Evolutionary conservation across 306 rosid species (phyloP), one percentile per base, ranked within the genome.

Genomic region (Pyrus betulifolia): DNA sequence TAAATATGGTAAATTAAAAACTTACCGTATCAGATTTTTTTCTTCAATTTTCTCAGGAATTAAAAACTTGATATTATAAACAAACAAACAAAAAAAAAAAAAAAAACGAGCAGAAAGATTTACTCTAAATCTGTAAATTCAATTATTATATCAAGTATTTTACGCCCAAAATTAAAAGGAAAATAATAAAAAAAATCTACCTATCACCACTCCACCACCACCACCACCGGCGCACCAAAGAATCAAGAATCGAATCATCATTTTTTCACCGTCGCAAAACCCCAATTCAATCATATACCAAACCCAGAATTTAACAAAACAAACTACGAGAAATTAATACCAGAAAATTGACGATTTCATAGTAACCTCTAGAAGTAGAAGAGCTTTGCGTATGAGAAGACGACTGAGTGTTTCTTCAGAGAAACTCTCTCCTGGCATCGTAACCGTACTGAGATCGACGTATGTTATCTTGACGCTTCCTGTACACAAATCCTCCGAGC

Each of bases 381-480:
- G 60, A 64, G 45, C 45, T 17, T 64, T 0, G 23, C 14, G 25
- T 64, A 9, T 18, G 23, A 64, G 18, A 18, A 51, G 55, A 51
- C 21, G 21, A 17, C 7, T 51, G 28, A 66, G 27, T 30, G 44
- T 17, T 13, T 64, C 17, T 74, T 88, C 87, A 93, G 35, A 91
- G 88, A 25, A 93, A 38, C 33, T 86, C 96, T 60, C 89, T 86
- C 87, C 97, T 79, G 17, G 89, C 89, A 0, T 77, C 82, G 81
- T 75, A 67, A 3, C 86, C 85, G 76, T 78, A 87, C 79, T 83
- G 86, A 79, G 93, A 69, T 65, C 96, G 87, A 52, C 85, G 91
- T 67, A 93, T 31, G 86, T 89, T 93, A 62, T 87, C 84, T 73
- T 81, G 87, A 12, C 97, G 92, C 81, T 86, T 89, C 91, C 88